phyloP scores from a whole-genome alignment of 352 stramenopile species.

The Phytopythium helicoides region DNA sequence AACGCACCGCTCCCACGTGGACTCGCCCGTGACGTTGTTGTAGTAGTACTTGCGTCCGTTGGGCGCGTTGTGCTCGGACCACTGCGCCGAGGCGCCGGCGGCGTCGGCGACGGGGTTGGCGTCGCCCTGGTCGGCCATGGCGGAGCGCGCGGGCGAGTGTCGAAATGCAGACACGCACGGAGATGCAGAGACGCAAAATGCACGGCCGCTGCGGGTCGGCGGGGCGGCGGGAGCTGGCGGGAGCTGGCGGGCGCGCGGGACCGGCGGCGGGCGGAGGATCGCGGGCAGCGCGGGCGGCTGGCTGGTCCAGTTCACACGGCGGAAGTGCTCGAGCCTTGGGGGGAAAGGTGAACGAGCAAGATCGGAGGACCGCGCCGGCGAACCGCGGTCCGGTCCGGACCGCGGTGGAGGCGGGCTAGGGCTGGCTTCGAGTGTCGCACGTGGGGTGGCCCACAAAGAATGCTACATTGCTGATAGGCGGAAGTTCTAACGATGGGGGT shows the following conservation, averaged over 20 bases:
- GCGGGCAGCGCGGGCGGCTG: too few relatives aligned
- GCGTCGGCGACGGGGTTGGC: slow-evolving; percentile 28
- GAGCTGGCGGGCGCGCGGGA: not conserved
- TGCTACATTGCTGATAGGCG: too few relatives aligned
- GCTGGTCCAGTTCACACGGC: too few relatives aligned
- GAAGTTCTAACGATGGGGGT: too few relatives aligned
- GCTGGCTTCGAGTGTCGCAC: too few relatives aligned
- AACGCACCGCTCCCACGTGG: slow-evolving; percentile 86
- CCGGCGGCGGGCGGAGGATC: not conserved
- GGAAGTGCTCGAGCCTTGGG: too few relatives aligned
- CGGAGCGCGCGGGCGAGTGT: not conserved
- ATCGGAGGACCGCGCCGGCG: too few relatives aligned
- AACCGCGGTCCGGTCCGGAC: too few relatives aligned
- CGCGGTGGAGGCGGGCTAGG: too few relatives aligned
- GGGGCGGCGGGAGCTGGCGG: slow-evolving; percentile 4
- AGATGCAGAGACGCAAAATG: slow-evolving; percentile 29
- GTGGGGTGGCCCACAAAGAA: too few relatives aligned
- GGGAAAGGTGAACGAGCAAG: too few relatives aligned
- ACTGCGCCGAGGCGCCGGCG: slow-evolving; percentile 46
- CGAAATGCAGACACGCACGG: slow-evolving; percentile 48
- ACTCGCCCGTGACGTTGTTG: slow-evolving; percentile 88
- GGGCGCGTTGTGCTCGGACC: slow-evolving; percentile 89
- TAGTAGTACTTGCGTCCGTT: slow-evolving; percentile 93
- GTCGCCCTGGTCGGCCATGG: slow-evolving; percentile 76
- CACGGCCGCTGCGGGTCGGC: slow-evolving; percentile 7